Base-by-base conservation (phyloP, 83 land plant genomes). In the Diphasiastrum complanatum region DNA sequence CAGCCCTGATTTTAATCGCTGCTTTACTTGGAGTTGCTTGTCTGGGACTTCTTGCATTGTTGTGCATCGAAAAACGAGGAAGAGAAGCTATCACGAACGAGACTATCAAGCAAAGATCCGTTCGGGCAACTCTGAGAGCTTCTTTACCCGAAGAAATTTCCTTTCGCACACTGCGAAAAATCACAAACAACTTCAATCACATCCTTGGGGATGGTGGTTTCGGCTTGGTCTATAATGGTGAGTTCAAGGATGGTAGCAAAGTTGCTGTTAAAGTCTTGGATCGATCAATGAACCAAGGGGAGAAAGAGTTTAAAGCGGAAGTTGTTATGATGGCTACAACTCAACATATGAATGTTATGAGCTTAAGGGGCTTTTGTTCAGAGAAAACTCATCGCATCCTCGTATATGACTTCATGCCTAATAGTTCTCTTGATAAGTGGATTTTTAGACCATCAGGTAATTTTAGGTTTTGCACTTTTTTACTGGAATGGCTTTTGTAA, bases 381-480 rank as follows among this genome's bases (percentile, higher is more conserved):
- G 47, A 61, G 12, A 51, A 53, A 3, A 16, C 51, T 25, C 66
- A 46, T 29, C 38, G 70, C 27, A 30, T 67, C 2, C 70, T 67
- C 0, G 52, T 67, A 5, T 67, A 67, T 16, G 70, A 67, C 45
- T 32, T 43, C 53, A 33, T 40, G 64, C 47, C 67, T 23, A 26
- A 60, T 22, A 57, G 70, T 11, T 67, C 70, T 3, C 66, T 67
- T 24, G 70, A 67, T 23, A 41, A 41, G 20, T 67, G 66, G 67
- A 22, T 67, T 14, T 59, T 58, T 30, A n/a, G n/a, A n/a, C n/a
- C n/a, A n/a, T n/a, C n/a, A n/a, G n/a, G n/a, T n/a, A n/a, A n/a
- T n/a, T n/a, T n/a, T n/a, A n/a, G n/a, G n/a, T n/a, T n/a, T n/a
- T n/a, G n/a, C n/a, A n/a, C n/a, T n/a, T n/a, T n/a, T n/a, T n/a